These are phyloP conservation scores for Umbelopsis sp. DNA, from an alignment of 192 early-diverging fungal species.

Conservation along the genomic window DNA sequence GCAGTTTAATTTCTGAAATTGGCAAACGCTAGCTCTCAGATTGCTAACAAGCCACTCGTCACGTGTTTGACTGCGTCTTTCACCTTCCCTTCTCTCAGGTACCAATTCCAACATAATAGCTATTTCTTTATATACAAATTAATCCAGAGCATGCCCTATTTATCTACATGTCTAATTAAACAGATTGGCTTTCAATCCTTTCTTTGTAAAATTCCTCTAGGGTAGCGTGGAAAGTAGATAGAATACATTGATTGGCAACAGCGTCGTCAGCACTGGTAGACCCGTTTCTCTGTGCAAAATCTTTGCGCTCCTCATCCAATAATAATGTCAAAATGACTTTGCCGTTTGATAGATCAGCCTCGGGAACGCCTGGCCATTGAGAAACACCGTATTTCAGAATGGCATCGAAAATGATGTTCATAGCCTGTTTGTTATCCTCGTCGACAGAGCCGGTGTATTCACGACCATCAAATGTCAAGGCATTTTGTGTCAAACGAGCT, in stretches of 20 bases:
- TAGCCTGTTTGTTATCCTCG: constrained; percentile 1
- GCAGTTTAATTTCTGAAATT: background rate
- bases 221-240: constrained; percentile 10
- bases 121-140: too few species aligned
- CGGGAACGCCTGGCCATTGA: background rate
- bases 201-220: constrained; percentile 3
- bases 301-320: background rate
- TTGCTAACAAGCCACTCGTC: background rate
- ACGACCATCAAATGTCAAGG: constrained; percentile 8
- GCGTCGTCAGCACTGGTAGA: background rate
- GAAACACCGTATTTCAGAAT: constrained; percentile 1
- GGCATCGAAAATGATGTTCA: constrained; percentile 6
- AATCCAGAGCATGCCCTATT: too few species aligned
- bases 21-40: background rate
- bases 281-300: background rate
- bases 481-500: constrained; percentile 2
- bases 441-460: constrained; percentile 4
- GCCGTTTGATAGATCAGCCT: background rate
- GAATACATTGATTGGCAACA: background rate
- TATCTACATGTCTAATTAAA: too few species aligned
- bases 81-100: too few species aligned
- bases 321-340: background rate
- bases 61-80: background rate
- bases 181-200: background rate
- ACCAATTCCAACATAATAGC: too few species aligned